Base-by-base conservation (phyloP, 2,329 filamentous ascomycete species). In the Xylariaceae sp. region DNA sequence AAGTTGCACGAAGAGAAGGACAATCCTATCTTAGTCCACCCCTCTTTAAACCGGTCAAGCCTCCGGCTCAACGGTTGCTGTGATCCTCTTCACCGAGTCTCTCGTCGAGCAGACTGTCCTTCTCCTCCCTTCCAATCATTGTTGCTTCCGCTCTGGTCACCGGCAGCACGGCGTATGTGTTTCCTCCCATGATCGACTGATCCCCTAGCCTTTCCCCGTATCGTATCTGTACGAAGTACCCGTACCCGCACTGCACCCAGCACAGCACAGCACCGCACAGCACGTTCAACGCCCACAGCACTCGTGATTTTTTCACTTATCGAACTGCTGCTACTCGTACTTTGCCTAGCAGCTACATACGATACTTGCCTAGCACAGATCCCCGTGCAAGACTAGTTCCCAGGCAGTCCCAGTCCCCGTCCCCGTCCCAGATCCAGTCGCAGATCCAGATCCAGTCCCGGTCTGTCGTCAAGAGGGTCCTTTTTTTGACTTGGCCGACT, bases 31-130 rank as follows among this genome's bases (percentile, higher is more conserved):
- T 66, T 51, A 57, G 54, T 63, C 61, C 66, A 65, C 68, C 68
- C 65, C 68, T 69, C 67, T 71, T 69, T 69, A 69, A 71, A 71
- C 68, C 68, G 68, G 68, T 71, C 68, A 71, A 64, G 64, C 62
- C 64, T 65, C 68, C 66, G 65, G 66, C 61, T 71, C 65, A 65
- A 68, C 68, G 64, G 62, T 65, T 65, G 67, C 64, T 62, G 60
- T 61, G 57, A 59, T 68, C 59, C 65, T 71, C 66, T 63, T 71
- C 69, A 71, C 69, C 69, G 69, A 71, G 68, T 69, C 65, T 65
- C 62, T 64, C 62, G 61, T 62, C 59, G 53, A 60, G 54, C 61
- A 66, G 48, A 65, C 56, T 66, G 59, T 64, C 64, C 60, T 62
- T 56, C 58, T 59, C 50, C 57, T 56, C 52, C 60, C 64, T 69